Evolutionary conservation across 2,329 filamentous ascomycete genomes (phyloP).

Genomic region (Aspergillus niger): DNA sequence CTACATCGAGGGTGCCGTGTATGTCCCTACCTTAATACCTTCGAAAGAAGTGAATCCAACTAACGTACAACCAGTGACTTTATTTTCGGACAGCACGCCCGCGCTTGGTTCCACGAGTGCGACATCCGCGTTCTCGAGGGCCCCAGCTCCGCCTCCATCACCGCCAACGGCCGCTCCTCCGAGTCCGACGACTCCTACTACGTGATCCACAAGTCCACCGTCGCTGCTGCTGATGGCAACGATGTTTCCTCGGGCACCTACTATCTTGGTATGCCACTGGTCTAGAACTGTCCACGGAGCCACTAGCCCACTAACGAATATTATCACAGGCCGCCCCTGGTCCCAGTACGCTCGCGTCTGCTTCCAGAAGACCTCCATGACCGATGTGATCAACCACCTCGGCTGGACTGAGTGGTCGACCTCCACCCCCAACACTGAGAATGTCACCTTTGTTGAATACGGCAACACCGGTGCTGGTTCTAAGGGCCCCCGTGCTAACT

Average conservation of each 20-base stretch:
- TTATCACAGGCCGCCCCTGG: slow-evolving; percentile 8
- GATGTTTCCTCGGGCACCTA: slow-evolving; percentile 11
- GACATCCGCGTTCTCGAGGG: slow-evolving; percentile 49
- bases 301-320: neutral
- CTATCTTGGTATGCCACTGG: slow-evolving; percentile 8
- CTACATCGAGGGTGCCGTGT: slow-evolving; percentile 59
- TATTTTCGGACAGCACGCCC: slow-evolving; percentile 58
- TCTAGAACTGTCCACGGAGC: neutral
- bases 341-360: slow-evolving; percentile 13
- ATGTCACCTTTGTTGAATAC: slow-evolving; percentile 62
- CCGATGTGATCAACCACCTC: slow-evolving; percentile 57
- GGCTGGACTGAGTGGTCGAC: slow-evolving; percentile 62
- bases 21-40: neutral
- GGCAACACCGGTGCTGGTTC: slow-evolving; percentile 61
- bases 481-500: slow-evolving; percentile 55
- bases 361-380: slow-evolving; percentile 14
- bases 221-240: slow-evolving; percentile 30
- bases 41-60: neutral
- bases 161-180: slow-evolving; percentile 48
- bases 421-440: slow-evolving; percentile 51
- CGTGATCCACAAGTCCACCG: slow-evolving; percentile 57
- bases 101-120: slow-evolving; percentile 55
- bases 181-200: slow-evolving; percentile 51
- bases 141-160: slow-evolving; percentile 46
- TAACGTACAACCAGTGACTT: slow-evolving; percentile 47